phyloP scores from a whole-genome alignment of 306 rosid genomes.

The Cucumis melo region DNA sequence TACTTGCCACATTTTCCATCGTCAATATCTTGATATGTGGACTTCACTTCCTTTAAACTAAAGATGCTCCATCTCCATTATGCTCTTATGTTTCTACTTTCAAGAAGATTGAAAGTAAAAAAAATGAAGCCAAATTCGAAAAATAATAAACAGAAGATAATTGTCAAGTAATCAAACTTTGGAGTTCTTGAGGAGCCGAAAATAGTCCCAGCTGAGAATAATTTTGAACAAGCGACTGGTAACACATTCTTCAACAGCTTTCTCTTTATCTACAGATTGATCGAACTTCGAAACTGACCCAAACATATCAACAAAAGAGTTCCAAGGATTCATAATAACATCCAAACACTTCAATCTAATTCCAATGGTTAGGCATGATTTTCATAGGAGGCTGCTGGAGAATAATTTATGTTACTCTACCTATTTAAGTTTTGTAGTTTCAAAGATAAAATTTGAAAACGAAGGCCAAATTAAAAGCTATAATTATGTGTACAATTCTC shows the following conservation, averaged over 20 bases:
- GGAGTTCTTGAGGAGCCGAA: conserved; percentile 33
- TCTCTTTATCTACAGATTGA: conserved; percentile 49
- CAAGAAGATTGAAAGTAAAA: conserved; percentile 1
- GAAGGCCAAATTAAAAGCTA: too few relatives aligned
- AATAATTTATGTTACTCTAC: too few relatives aligned
- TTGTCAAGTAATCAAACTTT: conserved; percentile 14
- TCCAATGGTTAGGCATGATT: too few relatives aligned
- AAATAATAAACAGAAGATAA: neutral
- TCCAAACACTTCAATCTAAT: too few relatives aligned
- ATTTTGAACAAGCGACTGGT: conserved; percentile 54
- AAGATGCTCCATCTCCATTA: conserved; percentile 5
- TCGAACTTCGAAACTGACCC: too few relatives aligned
- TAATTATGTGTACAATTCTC: too few relatives aligned
- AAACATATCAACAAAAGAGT: too few relatives aligned
- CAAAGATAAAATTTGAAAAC: too few relatives aligned
- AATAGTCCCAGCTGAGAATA: conserved; percentile 66
- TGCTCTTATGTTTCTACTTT: conserved; percentile 19
- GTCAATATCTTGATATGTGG: conserved; percentile 44
- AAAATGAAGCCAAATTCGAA: neutral
- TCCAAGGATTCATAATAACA: too few relatives aligned
- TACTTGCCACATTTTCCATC: too few relatives aligned
- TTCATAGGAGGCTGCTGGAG: too few relatives aligned
- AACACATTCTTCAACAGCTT: conserved; percentile 44
- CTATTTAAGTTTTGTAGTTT: too few relatives aligned
- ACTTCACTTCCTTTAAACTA: conserved; percentile 37